Evolutionary conservation across 192 early-diverging fungal species (phyloP).

Genomic region (Backusella parvicylindrica): DNA sequence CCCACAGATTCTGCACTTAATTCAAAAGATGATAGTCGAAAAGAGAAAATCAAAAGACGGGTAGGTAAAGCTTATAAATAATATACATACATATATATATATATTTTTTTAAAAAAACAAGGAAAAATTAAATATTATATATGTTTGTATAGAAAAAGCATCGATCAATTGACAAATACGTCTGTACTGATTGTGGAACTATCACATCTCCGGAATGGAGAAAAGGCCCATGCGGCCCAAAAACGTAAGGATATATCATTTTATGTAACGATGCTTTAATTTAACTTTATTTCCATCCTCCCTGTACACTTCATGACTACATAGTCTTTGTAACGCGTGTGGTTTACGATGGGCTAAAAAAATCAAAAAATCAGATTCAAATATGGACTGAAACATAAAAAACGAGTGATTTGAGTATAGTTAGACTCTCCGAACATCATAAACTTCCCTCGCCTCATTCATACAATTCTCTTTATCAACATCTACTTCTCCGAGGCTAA

Average conservation of each 20-base stretch:
- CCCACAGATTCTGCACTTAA: background rate
- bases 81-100: background rate
- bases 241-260: conserved; percentile 32
- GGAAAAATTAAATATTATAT: background rate
- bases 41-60: conserved; percentile 21
- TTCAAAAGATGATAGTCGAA: background rate
- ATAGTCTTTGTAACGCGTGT: conserved; percentile 45
- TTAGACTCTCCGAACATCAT: background rate
- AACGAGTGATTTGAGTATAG: background rate
- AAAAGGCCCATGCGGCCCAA: conserved; percentile 40
- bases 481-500: conserved; percentile 2
- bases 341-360: conserved; percentile 42
- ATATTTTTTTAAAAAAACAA: background rate
- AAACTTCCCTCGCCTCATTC: background rate
- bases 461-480: background rate
- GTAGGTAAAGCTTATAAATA: conserved; percentile 3
- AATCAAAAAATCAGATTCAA: conserved; percentile 23
- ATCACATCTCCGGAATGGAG: conserved; percentile 46
- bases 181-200: conserved; percentile 48
- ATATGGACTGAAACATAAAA: conserved; percentile 7
- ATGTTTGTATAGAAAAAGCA: conserved; percentile 21
- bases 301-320: background rate
- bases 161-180: conserved; percentile 32
- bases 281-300: conserved; percentile 2
- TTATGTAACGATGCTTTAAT: background rate